These are phyloP conservation scores for Hypsizygus marmoreus DNA, from an alignment of 768 basidiomycete species.

Conservation along the genomic window DNA sequence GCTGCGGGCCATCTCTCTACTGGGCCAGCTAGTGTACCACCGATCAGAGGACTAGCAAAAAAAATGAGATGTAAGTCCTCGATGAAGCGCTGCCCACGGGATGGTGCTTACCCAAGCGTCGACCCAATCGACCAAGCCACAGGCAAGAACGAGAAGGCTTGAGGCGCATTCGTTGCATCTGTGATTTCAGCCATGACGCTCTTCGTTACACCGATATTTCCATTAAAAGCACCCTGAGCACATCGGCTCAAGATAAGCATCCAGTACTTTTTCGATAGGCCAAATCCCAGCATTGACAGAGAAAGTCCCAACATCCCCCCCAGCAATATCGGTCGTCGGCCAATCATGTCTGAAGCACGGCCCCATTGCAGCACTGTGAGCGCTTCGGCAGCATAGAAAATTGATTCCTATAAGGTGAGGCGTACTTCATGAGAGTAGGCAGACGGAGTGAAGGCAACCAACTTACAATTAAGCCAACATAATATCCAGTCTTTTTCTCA, in stretches of 20 bases:
- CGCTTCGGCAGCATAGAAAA: conserved; percentile 35
- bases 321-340: conserved; percentile 35
- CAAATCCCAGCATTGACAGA: conserved; percentile 33
- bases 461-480: conserved; percentile 41
- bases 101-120: conserved; percentile 11
- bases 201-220: conserved; percentile 32
- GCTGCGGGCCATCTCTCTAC: conserved; percentile 43
- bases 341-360: conserved; percentile 34
- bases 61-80: neutral
- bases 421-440: neutral
- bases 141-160: conserved; percentile 17
- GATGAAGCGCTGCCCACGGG: neutral
- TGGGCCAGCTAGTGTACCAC: conserved; percentile 49
- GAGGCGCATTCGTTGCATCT: conserved; percentile 14
- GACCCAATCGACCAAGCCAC: conserved; percentile 16
- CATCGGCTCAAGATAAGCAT: conserved; percentile 23
- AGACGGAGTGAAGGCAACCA: neutral
- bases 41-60: conserved; percentile 53
- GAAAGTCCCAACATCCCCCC: conserved; percentile 33
- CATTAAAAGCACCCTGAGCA: conserved; percentile 33
- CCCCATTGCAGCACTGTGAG: conserved; percentile 37
- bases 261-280: conserved; percentile 32
- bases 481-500: conserved; percentile 41
- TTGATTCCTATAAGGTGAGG: conserved; percentile 28
- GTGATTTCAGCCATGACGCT: conserved; percentile 31